Evolutionary conservation across 2,329 filamentous ascomycete species (phyloP).

Genomic region (Aphanoascus verrucosus): DNA sequence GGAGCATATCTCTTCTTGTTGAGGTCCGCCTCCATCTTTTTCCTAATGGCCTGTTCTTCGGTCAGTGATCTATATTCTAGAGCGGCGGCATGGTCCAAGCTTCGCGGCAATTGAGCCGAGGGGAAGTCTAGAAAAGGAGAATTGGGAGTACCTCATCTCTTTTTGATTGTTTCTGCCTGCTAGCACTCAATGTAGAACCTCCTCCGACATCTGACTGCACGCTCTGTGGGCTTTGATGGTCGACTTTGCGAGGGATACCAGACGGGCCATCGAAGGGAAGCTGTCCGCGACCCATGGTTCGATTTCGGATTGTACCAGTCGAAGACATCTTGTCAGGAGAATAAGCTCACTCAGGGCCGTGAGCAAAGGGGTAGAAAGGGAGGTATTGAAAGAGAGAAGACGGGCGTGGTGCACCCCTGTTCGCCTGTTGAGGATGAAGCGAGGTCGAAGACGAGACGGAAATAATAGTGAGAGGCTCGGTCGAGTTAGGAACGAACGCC

Average conservation of each 20-base stretch:
- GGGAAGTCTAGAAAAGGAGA: neutral
- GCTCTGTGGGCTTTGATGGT: conserved; percentile 31
- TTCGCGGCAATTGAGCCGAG: neutral
- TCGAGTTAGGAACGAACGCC: neutral
- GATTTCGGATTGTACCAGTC: conserved; percentile 47
- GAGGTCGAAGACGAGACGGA: neutral
- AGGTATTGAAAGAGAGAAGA: neutral
- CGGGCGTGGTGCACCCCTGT: neutral
- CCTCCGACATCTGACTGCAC: conserved; percentile 43
- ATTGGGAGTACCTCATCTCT: conserved; percentile 74
- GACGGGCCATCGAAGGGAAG: conserved; percentile 48
- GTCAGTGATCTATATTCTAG: conserved; percentile 17
- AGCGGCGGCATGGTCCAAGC: neutral
- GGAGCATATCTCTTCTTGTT: conserved; percentile 88
- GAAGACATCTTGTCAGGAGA: conserved; percentile 47
- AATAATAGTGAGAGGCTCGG: neutral
- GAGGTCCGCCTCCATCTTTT: conserved; percentile 93
- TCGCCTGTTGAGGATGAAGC: neutral
- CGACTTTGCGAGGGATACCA: conserved; percentile 51
- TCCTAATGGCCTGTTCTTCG: conserved; percentile 68
- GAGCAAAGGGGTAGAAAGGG: neutral
- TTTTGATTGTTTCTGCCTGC: conserved; percentile 91
- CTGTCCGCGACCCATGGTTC: conserved; percentile 45
- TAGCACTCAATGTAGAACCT: conserved; percentile 70
- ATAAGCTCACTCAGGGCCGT: neutral